These are phyloP conservation scores for Casuarina equisetifolia DNA, from an alignment of 306 rosid genomes.

Conservation along the genomic window DNA sequence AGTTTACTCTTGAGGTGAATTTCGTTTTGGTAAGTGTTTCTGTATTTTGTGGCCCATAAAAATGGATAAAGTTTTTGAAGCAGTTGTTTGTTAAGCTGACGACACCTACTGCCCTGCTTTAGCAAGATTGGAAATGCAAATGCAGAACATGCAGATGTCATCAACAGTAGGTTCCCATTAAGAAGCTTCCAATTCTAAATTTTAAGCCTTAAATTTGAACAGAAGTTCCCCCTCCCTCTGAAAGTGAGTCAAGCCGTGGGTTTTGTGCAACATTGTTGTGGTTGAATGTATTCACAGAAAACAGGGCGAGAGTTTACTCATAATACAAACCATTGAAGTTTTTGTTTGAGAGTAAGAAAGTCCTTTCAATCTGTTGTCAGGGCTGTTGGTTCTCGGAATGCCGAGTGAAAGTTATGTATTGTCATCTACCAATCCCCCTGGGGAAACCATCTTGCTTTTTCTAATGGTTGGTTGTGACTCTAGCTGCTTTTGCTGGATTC, in stretches of 20 bases:
- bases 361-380: neutral
- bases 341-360: neutral
- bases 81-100: neutral
- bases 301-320: too few species aligned
- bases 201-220: neutral
- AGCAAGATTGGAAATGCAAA: neutral
- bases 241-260: neutral
- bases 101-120: neutral
- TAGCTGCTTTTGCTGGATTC: conserved; percentile 4
- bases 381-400: neutral
- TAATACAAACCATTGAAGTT: neutral
- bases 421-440: neutral
- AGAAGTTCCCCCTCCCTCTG: neutral
- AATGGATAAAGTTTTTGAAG: neutral
- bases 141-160: neutral
- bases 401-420: neutral
- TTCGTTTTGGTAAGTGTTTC: neutral
- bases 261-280: neutral
- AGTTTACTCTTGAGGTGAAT: neutral
- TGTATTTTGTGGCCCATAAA: neutral
- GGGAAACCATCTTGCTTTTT: conserved; percentile 8
- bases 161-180: neutral
- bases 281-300: neutral
- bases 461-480: conserved; percentile 10
- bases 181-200: neutral